A percentile compares a stretch with the other conserved stretches of the same genome.
phyloP scores from a whole-genome alignment of 345 rosid species.

The Citrus cavaleriei region DNA sequence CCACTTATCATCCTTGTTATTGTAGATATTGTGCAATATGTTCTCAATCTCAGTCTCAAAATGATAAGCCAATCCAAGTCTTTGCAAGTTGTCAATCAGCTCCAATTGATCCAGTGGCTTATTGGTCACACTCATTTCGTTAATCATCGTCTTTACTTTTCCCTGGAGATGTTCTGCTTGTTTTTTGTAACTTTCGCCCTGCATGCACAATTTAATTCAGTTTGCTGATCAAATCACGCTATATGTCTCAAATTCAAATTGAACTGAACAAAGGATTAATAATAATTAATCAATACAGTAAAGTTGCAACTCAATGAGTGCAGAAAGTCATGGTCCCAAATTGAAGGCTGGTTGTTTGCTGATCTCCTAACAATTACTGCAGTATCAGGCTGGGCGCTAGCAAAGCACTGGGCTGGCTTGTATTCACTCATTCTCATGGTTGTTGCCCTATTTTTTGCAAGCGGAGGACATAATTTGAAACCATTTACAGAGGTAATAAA shows the following conservation, averaged over 20 bases:
- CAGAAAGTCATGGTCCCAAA: conserved; percentile 5
- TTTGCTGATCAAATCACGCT: too few relatives aligned
- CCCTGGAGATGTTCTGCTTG: not conserved
- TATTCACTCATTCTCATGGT: not conserved
- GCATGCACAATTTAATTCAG: not conserved
- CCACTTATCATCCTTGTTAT: not conserved
- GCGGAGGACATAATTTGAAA: not conserved
- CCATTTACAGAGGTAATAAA: not conserved
- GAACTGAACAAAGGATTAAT: not conserved
- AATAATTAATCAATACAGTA: not conserved
- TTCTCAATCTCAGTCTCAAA: not conserved
- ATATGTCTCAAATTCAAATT: too few relatives aligned
- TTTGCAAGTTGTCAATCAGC: conserved; percentile 13
- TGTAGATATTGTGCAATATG: not conserved
- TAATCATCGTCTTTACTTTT: not conserved
- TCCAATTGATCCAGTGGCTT: not conserved
- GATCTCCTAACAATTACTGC: not conserved
- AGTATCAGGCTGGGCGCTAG: not conserved
- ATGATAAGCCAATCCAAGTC: conserved; percentile 14
- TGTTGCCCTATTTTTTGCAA: not conserved
- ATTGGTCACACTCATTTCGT: not conserved
- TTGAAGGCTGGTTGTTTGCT: not conserved
- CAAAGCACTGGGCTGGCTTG: not conserved
- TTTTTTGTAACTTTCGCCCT: not conserved
- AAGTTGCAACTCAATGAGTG: not conserved